phyloP scores from a whole-genome alignment of 129 eudicot species.

The Mikania micrantha region DNA sequence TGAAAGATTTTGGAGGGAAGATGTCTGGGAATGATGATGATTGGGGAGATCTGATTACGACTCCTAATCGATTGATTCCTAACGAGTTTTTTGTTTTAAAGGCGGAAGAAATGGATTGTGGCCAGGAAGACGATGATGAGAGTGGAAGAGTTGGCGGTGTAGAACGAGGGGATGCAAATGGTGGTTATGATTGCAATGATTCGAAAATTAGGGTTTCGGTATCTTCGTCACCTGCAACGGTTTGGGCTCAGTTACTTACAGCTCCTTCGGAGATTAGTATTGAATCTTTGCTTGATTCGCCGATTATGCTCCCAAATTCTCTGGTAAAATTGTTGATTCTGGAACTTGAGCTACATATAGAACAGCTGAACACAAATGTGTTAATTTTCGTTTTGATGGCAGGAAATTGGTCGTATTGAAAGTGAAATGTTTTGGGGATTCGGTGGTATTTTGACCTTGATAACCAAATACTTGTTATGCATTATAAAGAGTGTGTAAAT shows the following conservation, averaged over 20 bases:
- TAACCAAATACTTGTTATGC: slow-evolving; percentile 1
- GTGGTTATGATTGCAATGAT: slow-evolving; percentile 35
- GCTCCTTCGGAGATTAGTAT: slow-evolving; percentile 54
- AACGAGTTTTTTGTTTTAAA: slow-evolving; percentile 23
- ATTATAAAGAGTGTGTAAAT: not conserved
- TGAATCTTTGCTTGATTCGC: slow-evolving; percentile 50
- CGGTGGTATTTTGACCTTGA: not conserved
- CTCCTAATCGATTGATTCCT: slow-evolving; percentile 26
- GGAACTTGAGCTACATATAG: not conserved
- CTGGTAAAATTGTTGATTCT: slow-evolving; percentile 32
- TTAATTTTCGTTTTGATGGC: not conserved
- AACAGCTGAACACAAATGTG: not conserved
- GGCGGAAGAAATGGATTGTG: slow-evolving; percentile 25
- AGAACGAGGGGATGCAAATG: slow-evolving; percentile 41
- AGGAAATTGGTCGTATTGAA: not conserved
- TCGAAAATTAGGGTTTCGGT: slow-evolving; percentile 30
- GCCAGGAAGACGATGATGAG: not conserved
- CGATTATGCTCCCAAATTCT: slow-evolving; percentile 51
- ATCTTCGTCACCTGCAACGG: slow-evolving; percentile 22
- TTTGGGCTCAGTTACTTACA: slow-evolving; percentile 31
- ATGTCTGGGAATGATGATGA: slow-evolving; percentile 30
- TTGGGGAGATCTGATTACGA: slow-evolving; percentile 32
- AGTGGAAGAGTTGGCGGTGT: slow-evolving; percentile 32
- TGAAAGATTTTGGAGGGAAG: slow-evolving; percentile 12
- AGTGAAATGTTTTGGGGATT: not conserved